These are phyloP conservation scores for Solanum rostratum DNA, from an alignment of 257 asterid species.

Conservation along the genomic window DNA sequence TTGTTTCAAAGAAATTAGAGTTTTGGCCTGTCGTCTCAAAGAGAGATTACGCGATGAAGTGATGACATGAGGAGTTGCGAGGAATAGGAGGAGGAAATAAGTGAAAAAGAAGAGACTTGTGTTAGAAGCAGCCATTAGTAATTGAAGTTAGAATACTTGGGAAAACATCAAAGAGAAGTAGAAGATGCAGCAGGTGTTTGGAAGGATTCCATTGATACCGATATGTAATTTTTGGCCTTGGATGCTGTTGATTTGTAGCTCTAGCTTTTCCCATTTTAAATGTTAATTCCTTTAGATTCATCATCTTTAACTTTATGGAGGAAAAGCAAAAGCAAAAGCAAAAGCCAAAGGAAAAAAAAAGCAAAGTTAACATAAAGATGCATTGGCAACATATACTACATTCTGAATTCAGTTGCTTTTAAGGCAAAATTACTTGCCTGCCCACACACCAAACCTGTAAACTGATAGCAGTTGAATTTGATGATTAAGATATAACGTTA, in stretches of 20 bases:
- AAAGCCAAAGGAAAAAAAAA: conserved; percentile 1
- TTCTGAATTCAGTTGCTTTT: background rate
- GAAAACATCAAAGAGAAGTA: background rate
- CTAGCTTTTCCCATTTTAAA: background rate
- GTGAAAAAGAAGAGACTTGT: background rate
- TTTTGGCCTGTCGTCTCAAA: conserved; percentile 18
- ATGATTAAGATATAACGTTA: background rate
- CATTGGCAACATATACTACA: conserved; percentile 5
- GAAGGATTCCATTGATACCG: conserved; percentile 1
- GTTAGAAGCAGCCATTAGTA: conserved; percentile 10
- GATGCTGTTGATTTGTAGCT: conserved; percentile 4
- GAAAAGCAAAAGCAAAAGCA: conserved; percentile 27
- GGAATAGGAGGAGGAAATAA: conserved; percentile 4
- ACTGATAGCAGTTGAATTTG: background rate
- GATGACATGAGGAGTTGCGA: background rate
- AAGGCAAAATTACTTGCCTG: background rate
- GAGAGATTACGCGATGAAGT: conserved; percentile 2
- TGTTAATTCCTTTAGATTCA: conserved; percentile 8
- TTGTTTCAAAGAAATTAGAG: conserved; percentile 17
- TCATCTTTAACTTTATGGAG: conserved; percentile 29
- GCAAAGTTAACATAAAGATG: conserved; percentile 18
- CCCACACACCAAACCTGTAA: background rate
- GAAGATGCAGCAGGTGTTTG: background rate
- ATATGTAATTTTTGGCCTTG: background rate
- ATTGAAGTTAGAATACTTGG: background rate